Percentiles rank a stretch among this genome's conserved stretches.
These are phyloP conservation scores for Triticum timopheevii DNA, from an alignment of 176 grass and related monocot species.

Conservation along the genomic window DNA sequence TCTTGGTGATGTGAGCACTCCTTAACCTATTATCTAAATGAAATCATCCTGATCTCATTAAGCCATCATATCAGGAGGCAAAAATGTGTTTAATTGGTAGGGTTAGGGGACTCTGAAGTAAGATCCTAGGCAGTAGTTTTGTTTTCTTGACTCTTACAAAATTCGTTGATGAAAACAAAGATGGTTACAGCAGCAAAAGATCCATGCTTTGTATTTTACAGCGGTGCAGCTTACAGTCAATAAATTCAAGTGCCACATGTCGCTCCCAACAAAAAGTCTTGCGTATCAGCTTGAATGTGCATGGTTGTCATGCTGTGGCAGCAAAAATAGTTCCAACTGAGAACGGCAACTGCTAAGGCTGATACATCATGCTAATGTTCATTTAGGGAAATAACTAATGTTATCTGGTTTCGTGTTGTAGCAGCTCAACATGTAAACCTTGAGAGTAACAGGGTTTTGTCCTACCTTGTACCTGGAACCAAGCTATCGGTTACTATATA, in stretches of 20 bases:
- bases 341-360: not conserved
- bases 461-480: slow-evolving; percentile 16
- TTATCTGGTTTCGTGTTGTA: slow-evolving; percentile 1
- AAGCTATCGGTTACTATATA: slow-evolving; percentile 6
- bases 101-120: slow-evolving; percentile 27
- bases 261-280: not conserved
- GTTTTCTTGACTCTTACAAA: not conserved
- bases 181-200: not conserved
- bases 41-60: slow-evolving; percentile 11
- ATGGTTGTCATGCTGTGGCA: not conserved
- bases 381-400: not conserved
- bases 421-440: slow-evolving; percentile 13
- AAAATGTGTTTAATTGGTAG: slow-evolving; percentile 18
- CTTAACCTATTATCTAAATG: slow-evolving; percentile 17
- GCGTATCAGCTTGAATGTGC: not conserved
- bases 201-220: slow-evolving; percentile 28
- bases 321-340: not conserved
- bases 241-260: not conserved
- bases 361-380: not conserved
- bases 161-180: slow-evolving; percentile 29
- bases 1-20: slow-evolving; percentile 28
- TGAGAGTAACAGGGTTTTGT: slow-evolving; percentile 23
- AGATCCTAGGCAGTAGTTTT: slow-evolving; percentile 35
- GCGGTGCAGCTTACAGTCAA: not conserved
- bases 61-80: not conserved